Evolutionary conservation across 2,329 filamentous ascomycete genomes (phyloP), one percentile per base, ranked within the genome.

Genomic region (Phialemonium atrogriseum): DNA sequence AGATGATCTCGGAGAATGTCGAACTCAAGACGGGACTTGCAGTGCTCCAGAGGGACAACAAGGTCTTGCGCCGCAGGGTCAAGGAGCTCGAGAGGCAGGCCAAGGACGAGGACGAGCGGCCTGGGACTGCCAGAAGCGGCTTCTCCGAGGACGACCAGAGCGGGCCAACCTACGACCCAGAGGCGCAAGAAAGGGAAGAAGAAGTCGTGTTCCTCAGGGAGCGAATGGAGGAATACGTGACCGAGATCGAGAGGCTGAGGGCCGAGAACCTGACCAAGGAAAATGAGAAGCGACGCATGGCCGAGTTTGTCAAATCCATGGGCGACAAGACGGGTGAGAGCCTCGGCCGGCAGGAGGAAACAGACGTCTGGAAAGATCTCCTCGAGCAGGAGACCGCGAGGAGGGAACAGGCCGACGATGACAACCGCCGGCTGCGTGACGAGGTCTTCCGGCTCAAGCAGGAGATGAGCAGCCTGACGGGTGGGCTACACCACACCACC

Each of bases 1-100:
- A 95, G 54, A 93, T 95, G 80, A 94, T 96, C 47, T 87, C 86
- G 26, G 89, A 95, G 57, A 98, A 95, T 48, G 89, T 96, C 5
- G 87, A 95, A 52, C 71, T 96, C 29, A 91, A 93, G 57, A 94
- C 89, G 0, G 85, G 84, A 38, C 74, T 95, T 26, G 78, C 89
- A 4, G 84, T 91, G 21, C 70, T 91, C 36, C 86, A 94, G 55
- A 85, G 93, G 42, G 91, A 98, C 49, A 91, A 86, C 52, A 91
- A 93, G 54, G 69, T 79, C 13, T 58, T 96, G 34, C 79, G 86
- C 14, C 78, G 82, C 39, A 80, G 83, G 43, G 71, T 94, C 36
- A 84, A 88, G 48, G 87, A 95, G 46, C 60, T 96, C 27, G 88
- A 96, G 58, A 85, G 84, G 51, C 80, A 82, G 46, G 58, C 88